These are phyloP conservation scores for Tardiomyces digboiensis DNA, from an alignment of 1,139 yeast genomes.

Conservation along the genomic window DNA sequence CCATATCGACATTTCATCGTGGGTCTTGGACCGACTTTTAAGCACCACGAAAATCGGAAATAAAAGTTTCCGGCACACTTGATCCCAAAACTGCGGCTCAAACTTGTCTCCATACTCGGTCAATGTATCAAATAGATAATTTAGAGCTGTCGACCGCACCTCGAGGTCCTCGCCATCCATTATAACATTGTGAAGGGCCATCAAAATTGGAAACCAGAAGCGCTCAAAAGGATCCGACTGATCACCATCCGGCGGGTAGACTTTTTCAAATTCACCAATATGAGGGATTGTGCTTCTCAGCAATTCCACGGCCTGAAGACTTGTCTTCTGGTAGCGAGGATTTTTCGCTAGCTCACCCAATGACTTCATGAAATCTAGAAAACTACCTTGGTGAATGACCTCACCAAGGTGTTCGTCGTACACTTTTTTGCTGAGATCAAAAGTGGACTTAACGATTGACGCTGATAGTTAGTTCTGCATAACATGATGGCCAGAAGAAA, in stretches of 20 bases:
- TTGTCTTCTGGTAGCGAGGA: constrained; percentile 67
- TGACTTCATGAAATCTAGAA: constrained; percentile 64
- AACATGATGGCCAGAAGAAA: neutral
- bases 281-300: constrained; percentile 53
- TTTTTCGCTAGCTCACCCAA: constrained; percentile 79
- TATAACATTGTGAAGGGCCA: constrained; percentile 77
- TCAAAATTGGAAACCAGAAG: constrained; percentile 75
- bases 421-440: constrained; percentile 56
- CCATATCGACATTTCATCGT: constrained; percentile 91
- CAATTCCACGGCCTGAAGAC: constrained; percentile 75
- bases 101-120: constrained; percentile 74
- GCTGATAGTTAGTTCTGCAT: constrained; percentile 18
- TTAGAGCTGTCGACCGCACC: constrained; percentile 83
- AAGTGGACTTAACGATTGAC: constrained; percentile 52
- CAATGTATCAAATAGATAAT: constrained; percentile 70
- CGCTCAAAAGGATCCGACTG: constrained; percentile 13
- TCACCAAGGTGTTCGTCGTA: constrained; percentile 38
- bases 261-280: constrained; percentile 25
- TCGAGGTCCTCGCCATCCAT: constrained; percentile 94
- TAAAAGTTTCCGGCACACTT: constrained; percentile 62
- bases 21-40: constrained; percentile 66
- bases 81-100: constrained; percentile 70
- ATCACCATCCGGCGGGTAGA: constrained; percentile 10
- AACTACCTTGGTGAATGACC: constrained; percentile 66
- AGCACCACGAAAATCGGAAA: constrained; percentile 88